Evolutionary conservation across 1,284 basidiomycete genomes (phyloP), one percentile per base, ranked within the genome.

Genomic region (Fomitopsis betulina): DNA sequence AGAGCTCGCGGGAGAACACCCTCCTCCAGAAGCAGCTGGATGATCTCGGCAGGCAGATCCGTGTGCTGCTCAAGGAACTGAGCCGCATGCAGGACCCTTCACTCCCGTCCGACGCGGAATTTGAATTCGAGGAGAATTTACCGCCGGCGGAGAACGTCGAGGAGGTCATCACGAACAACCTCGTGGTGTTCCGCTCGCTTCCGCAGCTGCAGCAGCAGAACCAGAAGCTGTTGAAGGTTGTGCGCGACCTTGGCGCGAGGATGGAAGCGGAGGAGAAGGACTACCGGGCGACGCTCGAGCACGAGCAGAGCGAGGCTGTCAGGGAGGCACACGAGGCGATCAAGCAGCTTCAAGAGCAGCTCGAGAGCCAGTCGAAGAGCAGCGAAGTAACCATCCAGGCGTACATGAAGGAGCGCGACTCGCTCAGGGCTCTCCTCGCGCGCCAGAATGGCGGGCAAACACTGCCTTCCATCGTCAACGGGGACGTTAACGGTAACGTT

Each of bases 41-140:
- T 55, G 96, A 99, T 69, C 85, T 98, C 12, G 88, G 91, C 21
- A 84, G 87, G 0, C 96, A 99, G 72, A 83, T 98, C 7, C 90
- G 93, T 63, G 75, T 76, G 0, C 82, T 99, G 6, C 76, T 91
- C 3, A 89, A 89, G 52, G 90, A 95, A 63, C 78, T 97, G 39
- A 87, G 87, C 8, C 80, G 94, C 23, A 81, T 84, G 13, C 87
- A 94, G 56, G 91, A 98, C 70, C 89, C 94, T 1, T 83, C 85
- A 0, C 82, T 96, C 30, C 86, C 88, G 13, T 80, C 84, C 0
- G 84, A 90, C 58, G 85, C 87, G 32, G 83, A 91, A 32, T 78
- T 93, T 30, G 87, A 89, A 35, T 51, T 72, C 19, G 71, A 78
- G 65, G 72, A 68, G 32, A n/a, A 62, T 57, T 33, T 63, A 40